phyloP scores from a whole-genome alignment of 1,284 basidiomycete genomes.

The Apiotrichum gracile region DNA sequence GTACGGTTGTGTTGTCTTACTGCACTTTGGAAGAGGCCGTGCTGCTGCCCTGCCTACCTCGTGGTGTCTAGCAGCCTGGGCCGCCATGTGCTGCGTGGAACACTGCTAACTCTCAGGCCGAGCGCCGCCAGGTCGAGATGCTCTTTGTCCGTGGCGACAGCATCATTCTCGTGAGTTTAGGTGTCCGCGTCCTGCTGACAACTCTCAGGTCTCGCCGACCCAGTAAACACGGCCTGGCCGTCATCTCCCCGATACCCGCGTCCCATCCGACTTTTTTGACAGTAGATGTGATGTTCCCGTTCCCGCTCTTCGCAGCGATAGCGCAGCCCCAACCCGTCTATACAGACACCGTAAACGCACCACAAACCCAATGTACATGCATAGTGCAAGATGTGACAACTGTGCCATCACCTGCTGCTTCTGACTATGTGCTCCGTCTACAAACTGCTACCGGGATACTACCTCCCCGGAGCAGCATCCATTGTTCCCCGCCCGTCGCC shows the following conservation, averaged over 20 bases:
- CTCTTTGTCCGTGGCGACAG: constrained; percentile 95
- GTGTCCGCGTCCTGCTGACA: neutral
- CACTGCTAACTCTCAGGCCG: constrained; percentile 56
- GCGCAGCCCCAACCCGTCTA: too few relatives aligned
- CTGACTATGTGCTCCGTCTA: neutral
- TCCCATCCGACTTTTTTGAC: too few relatives aligned
- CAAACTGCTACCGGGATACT: neutral
- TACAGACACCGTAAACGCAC: too few relatives aligned
- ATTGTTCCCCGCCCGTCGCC: constrained; percentile 8
- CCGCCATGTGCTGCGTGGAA: neutral
- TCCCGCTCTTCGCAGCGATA: too few relatives aligned
- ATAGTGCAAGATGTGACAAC: constrained; percentile 6
- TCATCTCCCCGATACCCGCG: neutral
- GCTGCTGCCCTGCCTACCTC: too few relatives aligned
- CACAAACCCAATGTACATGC: constrained; percentile 12
- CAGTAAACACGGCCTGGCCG: constrained; percentile 2
- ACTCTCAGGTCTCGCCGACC: constrained; percentile 17
- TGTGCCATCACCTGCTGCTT: neutral
- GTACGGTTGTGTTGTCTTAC: too few relatives aligned
- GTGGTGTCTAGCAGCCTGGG: neutral
- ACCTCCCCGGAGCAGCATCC: neutral
- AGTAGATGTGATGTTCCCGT: too few relatives aligned
- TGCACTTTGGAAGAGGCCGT: too few relatives aligned
- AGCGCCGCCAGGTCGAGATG: constrained; percentile 95
- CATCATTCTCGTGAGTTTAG: constrained; percentile 68